A percentile compares a stretch with the other conserved stretches of the same genome.
Evolutionary conservation across 345 rosid genomes (phyloP).

Genomic region (Eucalyptus coolabah): DNA sequence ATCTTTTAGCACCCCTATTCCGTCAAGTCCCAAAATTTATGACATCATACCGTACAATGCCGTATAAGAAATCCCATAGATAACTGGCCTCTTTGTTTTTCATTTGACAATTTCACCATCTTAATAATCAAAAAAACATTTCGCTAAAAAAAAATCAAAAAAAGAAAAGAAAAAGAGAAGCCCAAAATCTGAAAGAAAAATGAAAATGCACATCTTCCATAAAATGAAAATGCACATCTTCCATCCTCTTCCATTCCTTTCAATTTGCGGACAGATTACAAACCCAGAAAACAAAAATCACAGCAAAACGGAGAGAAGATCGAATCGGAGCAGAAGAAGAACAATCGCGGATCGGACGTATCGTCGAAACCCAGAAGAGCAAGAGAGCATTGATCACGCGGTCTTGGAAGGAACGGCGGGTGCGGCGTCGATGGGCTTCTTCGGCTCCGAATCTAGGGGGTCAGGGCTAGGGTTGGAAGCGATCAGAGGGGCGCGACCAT

Average conservation of each 20-base stretch:
- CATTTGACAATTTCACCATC: not conserved
- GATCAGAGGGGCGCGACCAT: conserved; percentile 28
- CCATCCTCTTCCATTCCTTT: not conserved
- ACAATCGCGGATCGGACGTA: not conserved
- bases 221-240: not conserved
- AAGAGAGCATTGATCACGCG: not conserved
- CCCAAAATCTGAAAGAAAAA: not conserved
- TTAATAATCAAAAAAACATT: not conserved
- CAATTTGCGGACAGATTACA: not conserved
- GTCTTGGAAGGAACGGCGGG: conserved; percentile 14
- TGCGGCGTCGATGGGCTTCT: not conserved
- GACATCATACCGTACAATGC: not conserved
- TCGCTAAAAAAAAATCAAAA: not conserved
- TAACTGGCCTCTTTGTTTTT: not conserved
- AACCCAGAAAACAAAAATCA: not conserved
- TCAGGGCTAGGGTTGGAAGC: not conserved
- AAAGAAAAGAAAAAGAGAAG: too few relatives aligned
- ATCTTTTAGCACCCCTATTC: not conserved
- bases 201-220: not conserved
- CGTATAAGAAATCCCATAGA: not conserved
- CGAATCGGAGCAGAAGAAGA: not conserved
- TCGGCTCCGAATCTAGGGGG: not conserved
- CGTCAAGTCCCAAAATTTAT: not conserved
- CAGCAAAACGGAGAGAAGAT: not conserved
- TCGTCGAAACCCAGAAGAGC: not conserved